Evolutionary conservation across 2,329 filamentous ascomycete genomes (phyloP), one percentile per base, ranked within the genome.

Genomic region (Sclerotiophoma versabilis): DNA sequence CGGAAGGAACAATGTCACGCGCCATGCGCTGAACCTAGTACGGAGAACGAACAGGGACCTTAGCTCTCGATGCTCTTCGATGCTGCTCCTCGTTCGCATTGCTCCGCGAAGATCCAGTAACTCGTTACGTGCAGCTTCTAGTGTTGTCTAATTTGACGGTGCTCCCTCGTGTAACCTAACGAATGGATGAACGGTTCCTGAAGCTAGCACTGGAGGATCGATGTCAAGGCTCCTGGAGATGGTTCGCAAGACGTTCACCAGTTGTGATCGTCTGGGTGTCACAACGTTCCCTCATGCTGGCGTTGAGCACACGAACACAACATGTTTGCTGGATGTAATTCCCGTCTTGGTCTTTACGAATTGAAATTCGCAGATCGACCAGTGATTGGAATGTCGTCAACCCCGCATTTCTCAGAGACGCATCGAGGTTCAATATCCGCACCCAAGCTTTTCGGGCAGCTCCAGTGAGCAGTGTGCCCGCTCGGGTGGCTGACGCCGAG

Each of bases 321-420:
- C 65, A 60, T 66, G 55, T 51, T 54, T 17, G 45, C 44, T 60
- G 48, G 50, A 58, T 39, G 42, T 33, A 34, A 57, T 62, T 34
- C 32, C 49, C 44, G 45, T 58, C 46, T 59, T 44, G 49, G 53
- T 43, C 37, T 57, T 46, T 60, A 46, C 62, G 60, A 48, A 58
- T 43, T 53, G 49, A 58, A 47, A 55, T 11, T 57, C 51, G 42
- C 50, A 52, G 54, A 51, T 50, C 57, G 55, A 56, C 49, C 38
- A 39, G 51, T 64, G 57, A 60, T 55, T 60, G 58, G 56, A 64
- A 63, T 65, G 64, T 48, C 55, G 54, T 58, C 59, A 66, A 74
- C 71, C 71, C 71, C 70, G 71, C 71, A 73, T 71, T 69, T 64
- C 60, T 51, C 58, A 66, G 64, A 66, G 58, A 58, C 22, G 58